Evolutionary conservation across 805 yeast species (phyloP).

Genomic region (Scheffersomyces lignosus): DNA sequence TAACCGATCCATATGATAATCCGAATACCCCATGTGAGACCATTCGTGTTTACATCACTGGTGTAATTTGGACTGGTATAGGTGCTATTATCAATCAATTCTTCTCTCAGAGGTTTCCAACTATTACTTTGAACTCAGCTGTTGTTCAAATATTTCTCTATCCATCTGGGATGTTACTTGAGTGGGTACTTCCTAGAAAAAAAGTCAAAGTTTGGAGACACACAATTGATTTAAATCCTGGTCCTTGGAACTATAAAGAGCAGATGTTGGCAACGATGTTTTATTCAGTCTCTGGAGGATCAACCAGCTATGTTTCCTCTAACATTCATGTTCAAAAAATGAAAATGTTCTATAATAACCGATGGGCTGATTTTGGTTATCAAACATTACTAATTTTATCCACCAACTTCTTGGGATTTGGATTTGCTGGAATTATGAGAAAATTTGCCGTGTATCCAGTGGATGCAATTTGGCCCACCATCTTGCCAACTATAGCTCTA

Average conservation of each 20-base stretch:
- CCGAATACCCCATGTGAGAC: slow-evolving; percentile 49
- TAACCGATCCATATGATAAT: slow-evolving; percentile 59
- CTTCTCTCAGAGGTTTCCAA: slow-evolving; percentile 53
- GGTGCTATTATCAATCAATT: slow-evolving; percentile 56
- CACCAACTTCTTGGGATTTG: slow-evolving; percentile 29
- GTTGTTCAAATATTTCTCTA: slow-evolving; percentile 47
- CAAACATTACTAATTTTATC: slow-evolving; percentile 24
- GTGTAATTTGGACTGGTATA: slow-evolving; percentile 49
- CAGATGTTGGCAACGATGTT: slow-evolving; percentile 48
- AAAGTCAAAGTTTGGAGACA: slow-evolving; percentile 19
- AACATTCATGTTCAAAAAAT: slow-evolving; percentile 13
- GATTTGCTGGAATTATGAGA: slow-evolving; percentile 31
- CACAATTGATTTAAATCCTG: slow-evolving; percentile 32
- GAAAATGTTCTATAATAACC: slow-evolving; percentile 5
- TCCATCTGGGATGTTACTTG: slow-evolving; percentile 41
- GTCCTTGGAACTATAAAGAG: slow-evolving; percentile 41
- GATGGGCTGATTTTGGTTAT: slow-evolving; percentile 19
- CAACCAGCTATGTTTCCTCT: slow-evolving; percentile 8
- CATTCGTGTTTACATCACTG: slow-evolving; percentile 52
- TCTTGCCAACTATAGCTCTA: slow-evolving; percentile 30
- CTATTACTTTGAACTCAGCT: slow-evolving; percentile 42
- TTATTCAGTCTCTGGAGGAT: slow-evolving; percentile 8
- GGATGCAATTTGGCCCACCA: slow-evolving; percentile 28
- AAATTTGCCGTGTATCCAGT: slow-evolving; percentile 28
- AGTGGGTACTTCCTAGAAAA: slow-evolving; percentile 34